Conservation (phyloP, 768 basidiomycete species). For the Xerocomellus dryophilus region DNA sequence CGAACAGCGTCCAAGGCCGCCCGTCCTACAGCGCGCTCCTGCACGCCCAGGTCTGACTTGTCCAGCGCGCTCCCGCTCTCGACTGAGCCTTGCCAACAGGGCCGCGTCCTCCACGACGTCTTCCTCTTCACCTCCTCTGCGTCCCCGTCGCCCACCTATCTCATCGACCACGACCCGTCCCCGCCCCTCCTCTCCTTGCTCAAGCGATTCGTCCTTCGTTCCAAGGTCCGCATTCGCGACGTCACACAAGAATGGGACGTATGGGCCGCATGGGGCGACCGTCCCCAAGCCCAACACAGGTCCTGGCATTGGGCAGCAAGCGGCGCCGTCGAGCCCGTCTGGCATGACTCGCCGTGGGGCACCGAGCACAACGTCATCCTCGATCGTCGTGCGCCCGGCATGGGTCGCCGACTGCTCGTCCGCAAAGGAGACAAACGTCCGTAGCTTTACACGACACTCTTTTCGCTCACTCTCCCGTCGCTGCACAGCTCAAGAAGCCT, state of each 20-base stretch:
- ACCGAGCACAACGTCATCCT: conserved; percentile 46
- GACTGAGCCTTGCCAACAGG: conserved; percentile 43
- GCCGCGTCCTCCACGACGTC: conserved; percentile 83
- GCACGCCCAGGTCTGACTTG: conserved; percentile 68
- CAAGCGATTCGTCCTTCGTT: conserved; percentile 82
- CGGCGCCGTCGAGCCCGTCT: conserved; percentile 74
- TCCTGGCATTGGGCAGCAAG: conserved; percentile 62
- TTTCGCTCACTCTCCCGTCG: neutral
- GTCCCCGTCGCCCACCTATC: conserved; percentile 49
- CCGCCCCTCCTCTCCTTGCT: conserved; percentile 65
- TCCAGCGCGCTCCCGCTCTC: neutral
- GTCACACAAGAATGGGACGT: conserved; percentile 75
- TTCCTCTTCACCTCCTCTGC: conserved; percentile 71
- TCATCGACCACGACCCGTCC: conserved; percentile 70
- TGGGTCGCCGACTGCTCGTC: conserved; percentile 75
- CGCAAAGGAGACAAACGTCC: conserved; percentile 70
- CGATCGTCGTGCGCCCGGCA: conserved; percentile 69
- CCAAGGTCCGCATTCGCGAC: conserved; percentile 82
- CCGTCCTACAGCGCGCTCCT: conserved; percentile 73
- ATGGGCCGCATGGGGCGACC: conserved; percentile 77
- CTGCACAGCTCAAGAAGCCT: conserved; percentile 48
- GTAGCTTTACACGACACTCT: conserved; percentile 31
- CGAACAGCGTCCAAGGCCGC: conserved; percentile 45
- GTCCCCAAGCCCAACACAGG: conserved; percentile 36
- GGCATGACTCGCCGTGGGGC: conserved; percentile 68